These are phyloP conservation scores for Diaporthe nobilis DNA, from an alignment of 2,329 filamentous ascomycete species.

Conservation along the genomic window DNA sequence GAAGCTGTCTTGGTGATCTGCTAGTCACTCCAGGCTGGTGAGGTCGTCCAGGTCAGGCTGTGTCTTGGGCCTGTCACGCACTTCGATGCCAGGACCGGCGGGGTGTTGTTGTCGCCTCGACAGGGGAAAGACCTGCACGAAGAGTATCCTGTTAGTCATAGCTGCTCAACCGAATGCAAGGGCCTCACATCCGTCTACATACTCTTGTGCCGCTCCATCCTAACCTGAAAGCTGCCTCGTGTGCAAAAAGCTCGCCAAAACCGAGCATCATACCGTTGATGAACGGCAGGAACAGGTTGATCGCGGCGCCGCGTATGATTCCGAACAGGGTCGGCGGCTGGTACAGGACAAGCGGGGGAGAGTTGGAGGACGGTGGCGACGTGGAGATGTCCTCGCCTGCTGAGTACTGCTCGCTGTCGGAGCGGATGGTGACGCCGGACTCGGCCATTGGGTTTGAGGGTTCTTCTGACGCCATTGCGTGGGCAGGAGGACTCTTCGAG, in stretches of 20 bases:
- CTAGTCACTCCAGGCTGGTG: conserved; percentile 75
- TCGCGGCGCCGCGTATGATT: conserved; percentile 87
- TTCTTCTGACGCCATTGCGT: conserved; percentile 68
- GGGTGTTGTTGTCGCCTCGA: conserved; percentile 74
- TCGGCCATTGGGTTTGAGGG: conserved; percentile 72
- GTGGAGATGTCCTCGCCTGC: conserved; percentile 73
- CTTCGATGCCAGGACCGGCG: conserved; percentile 87
- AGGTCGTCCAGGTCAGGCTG: conserved; percentile 74
- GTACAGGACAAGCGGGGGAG: conserved; percentile 85
- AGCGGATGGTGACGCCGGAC: conserved; percentile 82
- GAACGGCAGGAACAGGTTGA: conserved; percentile 95
- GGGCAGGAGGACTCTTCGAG: neutral
- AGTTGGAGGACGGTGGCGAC: conserved; percentile 73
- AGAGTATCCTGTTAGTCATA: neutral
- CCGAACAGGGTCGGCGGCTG: conserved; percentile 90
- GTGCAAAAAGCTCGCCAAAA: conserved; percentile 96
- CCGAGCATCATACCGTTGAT: conserved; percentile 99
- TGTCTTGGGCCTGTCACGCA: conserved; percentile 75
- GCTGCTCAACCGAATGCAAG: neutral
- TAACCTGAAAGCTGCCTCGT: conserved; percentile 92
- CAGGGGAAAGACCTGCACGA: conserved; percentile 67
- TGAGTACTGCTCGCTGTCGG: conserved; percentile 88
- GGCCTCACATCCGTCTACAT: conserved; percentile 48
- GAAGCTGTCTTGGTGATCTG: conserved; percentile 27
- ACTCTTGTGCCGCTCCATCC: conserved; percentile 97